Percentiles rank a stretch among this genome's conserved stretches.
phyloP scores from a whole-genome alignment of 805 yeast genomes.

The Ogataea thermomethanolica region DNA sequence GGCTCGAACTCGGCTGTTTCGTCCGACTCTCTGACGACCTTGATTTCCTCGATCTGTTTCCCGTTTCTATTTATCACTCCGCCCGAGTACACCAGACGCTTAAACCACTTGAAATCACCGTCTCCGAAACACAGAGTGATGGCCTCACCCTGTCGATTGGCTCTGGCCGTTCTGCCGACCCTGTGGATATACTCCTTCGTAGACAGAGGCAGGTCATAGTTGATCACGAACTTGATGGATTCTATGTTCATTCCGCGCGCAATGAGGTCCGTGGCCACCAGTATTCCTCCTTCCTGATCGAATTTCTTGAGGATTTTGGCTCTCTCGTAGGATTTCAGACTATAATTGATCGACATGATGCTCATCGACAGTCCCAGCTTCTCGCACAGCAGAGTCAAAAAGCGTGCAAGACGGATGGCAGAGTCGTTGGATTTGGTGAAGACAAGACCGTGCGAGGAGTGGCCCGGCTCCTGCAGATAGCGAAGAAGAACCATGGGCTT shows the following conservation, averaged over 20 bases:
- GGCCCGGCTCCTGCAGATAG: conserved; percentile 40
- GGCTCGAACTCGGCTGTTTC: conserved; percentile 17
- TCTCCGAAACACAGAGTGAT: conserved; percentile 70
- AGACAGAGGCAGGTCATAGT: conserved; percentile 87
- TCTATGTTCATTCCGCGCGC: conserved; percentile 92
- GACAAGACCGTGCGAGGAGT: conserved; percentile 43
- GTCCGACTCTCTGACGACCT: conserved; percentile 25
- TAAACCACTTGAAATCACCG: conserved; percentile 70
- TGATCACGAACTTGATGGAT: conserved; percentile 69
- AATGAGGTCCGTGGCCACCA: conserved; percentile 83
- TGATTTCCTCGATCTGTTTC: conserved; percentile 33
- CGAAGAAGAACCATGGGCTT: conserved; percentile 76
- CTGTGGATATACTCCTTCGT: conserved; percentile 93
- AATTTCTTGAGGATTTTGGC: conserved; percentile 58
- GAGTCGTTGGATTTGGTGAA: conserved; percentile 83
- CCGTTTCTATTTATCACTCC: conserved; percentile 51
- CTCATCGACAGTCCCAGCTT: conserved; percentile 17
- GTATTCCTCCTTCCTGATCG: conserved; percentile 43
- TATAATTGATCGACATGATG: conserved; percentile 54
- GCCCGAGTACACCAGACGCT: conserved; percentile 42
- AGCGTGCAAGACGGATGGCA: conserved; percentile 70
- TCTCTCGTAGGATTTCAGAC: conserved; percentile 51
- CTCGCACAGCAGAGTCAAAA: conserved; percentile 44
- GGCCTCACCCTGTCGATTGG: conserved; percentile 74
- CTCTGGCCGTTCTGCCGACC: conserved; percentile 97